Base-by-base conservation (phyloP, 768 basidiomycete species). In the Omphalotus guepiniiformis region DNA sequence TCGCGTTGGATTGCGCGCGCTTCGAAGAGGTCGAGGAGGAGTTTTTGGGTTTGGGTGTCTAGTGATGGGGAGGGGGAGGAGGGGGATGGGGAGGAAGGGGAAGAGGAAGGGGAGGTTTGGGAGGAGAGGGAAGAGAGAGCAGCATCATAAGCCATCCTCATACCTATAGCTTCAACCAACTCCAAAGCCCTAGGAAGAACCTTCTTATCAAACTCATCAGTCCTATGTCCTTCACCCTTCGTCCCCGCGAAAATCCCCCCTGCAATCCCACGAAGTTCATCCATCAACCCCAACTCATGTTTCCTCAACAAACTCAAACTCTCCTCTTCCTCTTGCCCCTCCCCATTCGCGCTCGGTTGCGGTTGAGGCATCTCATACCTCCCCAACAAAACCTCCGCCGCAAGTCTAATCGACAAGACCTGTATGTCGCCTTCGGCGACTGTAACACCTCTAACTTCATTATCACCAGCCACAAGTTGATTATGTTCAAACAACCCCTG, bases 401-500 rank as follows among this genome's bases (percentile, higher is more conserved):
- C 49, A 13, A 59, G 39, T 12, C 57, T 29, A 39, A 52, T 48
- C 12, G 47, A 42, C 13, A 69, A 45, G 2, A 48, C 64, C 2
- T 68, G 53, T 13, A 63, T 50, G 50, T 71, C 69, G 25, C 69
- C 68, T 53, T 71, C 69, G 8, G 69, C 66, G 22, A 71, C 68
- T 7, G 61, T 58, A 4, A 56, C 49, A 1, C 68, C 65, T 11
- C 66, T 59, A 48, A 63, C 55, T 19, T 61, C 63, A 39, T 25
- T 26, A 49, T 67, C 57, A 28, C 61, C 22, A 4, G 39, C 42
- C 4, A 59, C 50, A 21, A 76, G 56, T 48, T 67, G 62, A 51
- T 74, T 74, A 45, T 55, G 44, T 11, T 56, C 62, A 26, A 71
- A 71, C 0, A 75, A 55, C 0, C 74, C 73, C 53, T 71, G 72